Conservation (phyloP, 129 eudicot species). For the Lactuca sativa region DNA sequence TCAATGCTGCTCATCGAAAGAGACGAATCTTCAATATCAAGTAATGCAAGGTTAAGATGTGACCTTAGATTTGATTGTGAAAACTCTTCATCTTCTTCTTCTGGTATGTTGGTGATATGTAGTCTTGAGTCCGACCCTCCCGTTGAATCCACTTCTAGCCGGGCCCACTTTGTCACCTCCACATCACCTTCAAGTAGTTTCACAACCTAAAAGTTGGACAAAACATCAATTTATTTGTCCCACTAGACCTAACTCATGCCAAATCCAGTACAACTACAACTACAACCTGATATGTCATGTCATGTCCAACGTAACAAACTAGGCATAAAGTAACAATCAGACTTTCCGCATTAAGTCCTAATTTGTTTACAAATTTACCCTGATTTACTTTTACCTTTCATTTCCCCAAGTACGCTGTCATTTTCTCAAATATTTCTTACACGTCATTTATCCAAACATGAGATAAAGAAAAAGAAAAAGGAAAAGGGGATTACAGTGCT, state of each 20-base stretch:
- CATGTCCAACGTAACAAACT: background rate
- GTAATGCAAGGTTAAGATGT: conserved; percentile 86
- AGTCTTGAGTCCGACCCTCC: conserved; percentile 40
- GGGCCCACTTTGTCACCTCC: conserved; percentile 76
- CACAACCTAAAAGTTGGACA: conserved; percentile 37
- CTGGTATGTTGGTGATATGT: conserved; percentile 40
- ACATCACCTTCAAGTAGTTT: conserved; percentile 82
- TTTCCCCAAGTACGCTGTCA: too few species aligned
- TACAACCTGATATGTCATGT: too few species aligned
- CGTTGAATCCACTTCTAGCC: conserved; percentile 55
- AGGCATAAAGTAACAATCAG: too few species aligned
- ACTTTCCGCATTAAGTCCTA: too few species aligned
- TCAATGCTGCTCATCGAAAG: conserved; percentile 76
- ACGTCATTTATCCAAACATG: background rate
- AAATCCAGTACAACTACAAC: too few species aligned
- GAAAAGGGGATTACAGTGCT: conserved; percentile 55
- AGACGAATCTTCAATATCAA: conserved; percentile 72
- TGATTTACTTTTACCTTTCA: too few species aligned
- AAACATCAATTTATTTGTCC: too few species aligned
- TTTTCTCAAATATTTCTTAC: too few species aligned
- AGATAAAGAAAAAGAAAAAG: background rate
- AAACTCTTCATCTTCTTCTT: conserved; percentile 61
- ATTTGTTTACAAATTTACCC: too few species aligned
- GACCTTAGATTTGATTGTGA: conserved; percentile 62
- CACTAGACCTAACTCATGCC: too few species aligned